Evolutionary conservation across 176 grass and related monocot genomes (phyloP), one percentile per base, ranked within the genome.

Genomic region (Alopecurus myosuroides): DNA sequence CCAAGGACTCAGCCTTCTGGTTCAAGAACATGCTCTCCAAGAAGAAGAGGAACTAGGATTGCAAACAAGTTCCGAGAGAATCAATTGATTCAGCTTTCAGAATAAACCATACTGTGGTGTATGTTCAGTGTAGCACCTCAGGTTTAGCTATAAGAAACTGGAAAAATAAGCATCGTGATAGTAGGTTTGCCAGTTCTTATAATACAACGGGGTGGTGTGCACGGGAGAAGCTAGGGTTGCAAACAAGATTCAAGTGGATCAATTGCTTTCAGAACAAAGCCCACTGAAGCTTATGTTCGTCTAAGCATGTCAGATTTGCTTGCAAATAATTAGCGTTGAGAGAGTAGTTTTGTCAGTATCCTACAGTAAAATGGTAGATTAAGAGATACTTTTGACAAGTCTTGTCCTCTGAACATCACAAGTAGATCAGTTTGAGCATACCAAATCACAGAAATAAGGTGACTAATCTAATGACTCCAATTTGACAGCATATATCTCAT

Each of bases 1-100:
- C 95, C n/a, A 98, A 98, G 84, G 92, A 92, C 55, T 98, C 95
- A 5, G 90, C 95, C 44, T 98, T 93, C 63, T 98, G 95, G 95
- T 94, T 94, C 79, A 90, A 78, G n/a, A 55, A 93, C 37, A 86
- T 95, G 90, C 84, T 98, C 64, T 78, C 86, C 5, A 85, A 83
- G 60, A 87, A 88, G 46, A 86, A 87, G 53, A 85, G 31, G 28
- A 50, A 13, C n/a, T 89, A 85, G 39, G 18, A 31, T 60, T 14
- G 6, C 39, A 40, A 23, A 69, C 29, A 81, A 31, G 40, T 14
- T 17, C n/a, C 6, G 0, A 25, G 40, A 42, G 82, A 23, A 18
- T 30, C 35, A 50, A 29, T 61, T 31, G 29, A 18, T 85, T 81
- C 82, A 31, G 40, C 35, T 60, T 62, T 76, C 36, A 44, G 18